phyloP scores from a whole-genome alignment of 2,329 filamentous ascomycete genomes.

The Lizonia empirigonia region DNA sequence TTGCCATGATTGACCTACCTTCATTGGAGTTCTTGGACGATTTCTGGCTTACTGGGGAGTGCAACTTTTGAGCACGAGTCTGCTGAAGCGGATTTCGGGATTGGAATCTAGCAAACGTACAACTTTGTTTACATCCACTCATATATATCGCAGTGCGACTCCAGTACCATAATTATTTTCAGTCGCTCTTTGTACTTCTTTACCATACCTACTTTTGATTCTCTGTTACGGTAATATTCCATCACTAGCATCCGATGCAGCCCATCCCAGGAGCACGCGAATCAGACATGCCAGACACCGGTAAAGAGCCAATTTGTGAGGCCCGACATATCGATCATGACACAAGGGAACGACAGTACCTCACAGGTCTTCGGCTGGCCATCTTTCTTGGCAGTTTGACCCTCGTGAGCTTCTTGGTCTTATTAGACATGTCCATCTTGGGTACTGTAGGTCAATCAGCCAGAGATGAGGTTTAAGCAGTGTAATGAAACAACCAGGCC shows the following conservation, averaged over 20 bases:
- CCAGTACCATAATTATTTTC: no score
- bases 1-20: conserved; percentile 10
- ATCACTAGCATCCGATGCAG: neutral
- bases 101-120: neutral
- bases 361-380: conserved; percentile 21
- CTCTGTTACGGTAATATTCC: neutral
- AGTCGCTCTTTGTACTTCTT: no score
- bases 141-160: neutral
- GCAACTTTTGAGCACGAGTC: conserved; percentile 8
- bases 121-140: neutral
- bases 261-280: neutral
- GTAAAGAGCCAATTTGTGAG: neutral
- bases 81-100: neutral
- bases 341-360: conserved; percentile 2
- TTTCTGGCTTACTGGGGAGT: conserved; percentile 21
- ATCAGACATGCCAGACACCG: no score
- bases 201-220: neutral
- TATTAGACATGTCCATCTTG: conserved; percentile 35
- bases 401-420: conserved; percentile 28
- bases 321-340: neutral
- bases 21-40: conserved; percentile 24
- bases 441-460: conserved; percentile 24
- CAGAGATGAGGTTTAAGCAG: neutral
- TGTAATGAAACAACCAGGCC: conserved; percentile 19
- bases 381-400: conserved; percentile 24